Base-by-base conservation (phyloP, 2,329 filamentous ascomycete species). In the Hymenoscyphus fraxineus region DNA sequence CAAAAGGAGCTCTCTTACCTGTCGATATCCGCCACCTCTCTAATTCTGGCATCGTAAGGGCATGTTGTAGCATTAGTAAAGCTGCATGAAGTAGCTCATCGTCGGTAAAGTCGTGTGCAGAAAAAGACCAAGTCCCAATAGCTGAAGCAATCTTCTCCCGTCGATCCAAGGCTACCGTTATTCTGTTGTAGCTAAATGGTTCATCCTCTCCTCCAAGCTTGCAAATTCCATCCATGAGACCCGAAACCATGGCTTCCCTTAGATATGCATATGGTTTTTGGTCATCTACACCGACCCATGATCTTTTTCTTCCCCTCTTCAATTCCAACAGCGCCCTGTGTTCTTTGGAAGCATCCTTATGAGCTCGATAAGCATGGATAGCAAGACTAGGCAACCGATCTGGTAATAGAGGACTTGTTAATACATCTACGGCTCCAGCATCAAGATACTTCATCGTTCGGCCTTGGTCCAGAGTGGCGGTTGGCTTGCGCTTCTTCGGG, bases 161-260 rank as follows among this genome's bases (percentile, higher is more conserved):
- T 41, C 90, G 86, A 64, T 90, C 84, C 9, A 85, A 78, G 12
- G 86, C 81, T 19, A 97, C 83, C 58, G 85, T 82, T 67, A 96
- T 83, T 70, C 91, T 82, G 71, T 89, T 85, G 73, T 83, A 80
- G 77, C 82, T 77, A 79, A 89, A 78, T 79, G 84, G 77, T 79
- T 88, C 79, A 79, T 92, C 79, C 80, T 82, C 60, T 78, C 88
- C 74, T 79, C 78, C 79, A 51, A 83, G 85, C 68, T 89, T 90
- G 77, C 93, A 97, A 62, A 97, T 97, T 44, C 91, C 88, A 72
- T 88, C 89, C 91, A 97, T 95, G 64, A 97, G 82, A 64, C 88
- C 88, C 1, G 92, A 95, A 5, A 97, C 93, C 92, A 97, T 97
- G 59, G 91, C 91, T 78, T 97, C 93, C 66, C 93, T 85, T 62